phyloP scores from a whole-genome alignment of 257 asterid genomes.

The Apocynum venetum region DNA sequence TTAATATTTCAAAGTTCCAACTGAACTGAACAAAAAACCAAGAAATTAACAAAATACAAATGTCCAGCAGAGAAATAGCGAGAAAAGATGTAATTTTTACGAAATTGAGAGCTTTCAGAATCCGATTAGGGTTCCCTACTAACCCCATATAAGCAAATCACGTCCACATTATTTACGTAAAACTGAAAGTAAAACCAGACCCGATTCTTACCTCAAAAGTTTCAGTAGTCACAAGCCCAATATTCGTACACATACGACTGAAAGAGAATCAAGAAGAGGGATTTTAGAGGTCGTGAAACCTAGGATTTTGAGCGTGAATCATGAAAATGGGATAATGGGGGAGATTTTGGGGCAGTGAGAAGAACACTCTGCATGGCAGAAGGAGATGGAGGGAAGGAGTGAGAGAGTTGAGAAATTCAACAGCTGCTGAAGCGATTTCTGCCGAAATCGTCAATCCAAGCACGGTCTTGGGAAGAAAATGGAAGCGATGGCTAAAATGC shows the following conservation, averaged over 20 bases:
- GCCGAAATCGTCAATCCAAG: constrained; percentile 6
- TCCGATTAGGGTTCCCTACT: not conserved
- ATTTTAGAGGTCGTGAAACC: not conserved
- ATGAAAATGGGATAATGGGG: not conserved
- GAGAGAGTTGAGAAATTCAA: not conserved
- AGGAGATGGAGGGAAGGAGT: not conserved
- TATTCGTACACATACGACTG: not conserved
- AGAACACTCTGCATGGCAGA: constrained; percentile 5
- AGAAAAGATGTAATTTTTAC: not conserved
- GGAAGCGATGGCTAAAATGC: constrained; percentile 7
- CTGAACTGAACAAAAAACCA: not conserved
- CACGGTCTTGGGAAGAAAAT: constrained; percentile 9
- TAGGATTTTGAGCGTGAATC: constrained; percentile 14
- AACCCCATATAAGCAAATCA: not conserved
- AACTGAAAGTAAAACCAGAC: not conserved
- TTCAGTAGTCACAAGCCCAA: constrained; percentile 12
- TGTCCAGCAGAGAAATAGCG: not conserved
- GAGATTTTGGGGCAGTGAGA: not conserved
- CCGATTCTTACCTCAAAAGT: constrained; percentile 12
- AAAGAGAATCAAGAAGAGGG: constrained; percentile 2
- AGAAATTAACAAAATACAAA: not conserved
- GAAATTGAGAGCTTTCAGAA: not conserved
- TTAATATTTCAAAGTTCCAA: not conserved
- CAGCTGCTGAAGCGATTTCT: constrained; percentile 5
- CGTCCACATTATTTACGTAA: not conserved